Evolutionary conservation across 306 rosid genomes (phyloP).

Genomic region (Quercus cerris): DNA sequence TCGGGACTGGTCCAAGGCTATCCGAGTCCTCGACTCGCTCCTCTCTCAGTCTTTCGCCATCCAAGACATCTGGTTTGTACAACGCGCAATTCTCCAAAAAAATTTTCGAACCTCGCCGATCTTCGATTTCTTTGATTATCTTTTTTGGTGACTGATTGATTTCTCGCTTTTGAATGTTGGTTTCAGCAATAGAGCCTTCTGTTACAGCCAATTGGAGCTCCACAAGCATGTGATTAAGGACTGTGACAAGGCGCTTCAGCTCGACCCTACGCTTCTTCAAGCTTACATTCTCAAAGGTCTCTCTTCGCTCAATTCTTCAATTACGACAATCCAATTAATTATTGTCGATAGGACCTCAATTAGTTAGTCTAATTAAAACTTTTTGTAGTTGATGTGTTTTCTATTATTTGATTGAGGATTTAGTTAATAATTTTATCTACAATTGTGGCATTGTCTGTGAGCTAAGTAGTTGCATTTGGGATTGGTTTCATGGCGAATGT

Average conservation of each 20-base stretch:
- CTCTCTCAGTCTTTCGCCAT: constrained; percentile 54
- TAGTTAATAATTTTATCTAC: too few species aligned
- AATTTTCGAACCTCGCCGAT: background rate
- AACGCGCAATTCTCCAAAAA: background rate
- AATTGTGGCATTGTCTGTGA: too few species aligned
- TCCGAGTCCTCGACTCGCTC: constrained; percentile 81
- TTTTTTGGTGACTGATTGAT: constrained; percentile 9
- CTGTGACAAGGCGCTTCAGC: constrained; percentile 84
- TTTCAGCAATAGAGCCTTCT: constrained; percentile 88
- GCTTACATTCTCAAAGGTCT: constrained; percentile 86
- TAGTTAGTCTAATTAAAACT: background rate
- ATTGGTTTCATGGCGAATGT: background rate
- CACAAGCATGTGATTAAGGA: constrained; percentile 92
- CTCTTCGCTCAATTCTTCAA: background rate
- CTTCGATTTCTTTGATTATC: constrained; percentile 2
- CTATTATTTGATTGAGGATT: too few species aligned
- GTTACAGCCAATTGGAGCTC: constrained; percentile 89
- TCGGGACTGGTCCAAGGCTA: constrained; percentile 93
- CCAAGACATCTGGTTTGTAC: constrained; percentile 76
- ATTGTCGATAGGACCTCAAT: background rate
- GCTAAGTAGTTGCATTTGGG: background rate
- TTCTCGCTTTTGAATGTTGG: constrained; percentile 22
- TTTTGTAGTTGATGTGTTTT: background rate
- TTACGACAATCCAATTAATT: background rate
- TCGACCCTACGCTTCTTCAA: constrained; percentile 68